Evolutionary conservation across 2,329 filamentous ascomycete species (phyloP).

Genomic region (Sporothrix brunneoviolacea): DNA sequence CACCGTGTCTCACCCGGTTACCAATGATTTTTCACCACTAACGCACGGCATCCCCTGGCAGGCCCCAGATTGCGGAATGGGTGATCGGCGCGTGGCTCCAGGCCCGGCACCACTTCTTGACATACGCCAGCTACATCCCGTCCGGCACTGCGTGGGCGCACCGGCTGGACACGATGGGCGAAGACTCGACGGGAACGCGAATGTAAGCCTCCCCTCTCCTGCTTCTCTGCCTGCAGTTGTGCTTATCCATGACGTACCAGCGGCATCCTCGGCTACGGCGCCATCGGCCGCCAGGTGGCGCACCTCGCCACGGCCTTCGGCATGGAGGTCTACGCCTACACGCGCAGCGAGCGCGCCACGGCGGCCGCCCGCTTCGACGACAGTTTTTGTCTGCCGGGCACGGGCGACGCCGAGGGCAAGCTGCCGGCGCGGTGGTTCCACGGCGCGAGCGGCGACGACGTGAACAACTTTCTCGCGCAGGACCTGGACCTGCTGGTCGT

Average conservation of each 20-base stretch:
- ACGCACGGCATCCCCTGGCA: too few relatives aligned
- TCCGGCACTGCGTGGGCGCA: conserved; percentile 15
- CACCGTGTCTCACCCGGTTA: too few relatives aligned
- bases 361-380: conserved; percentile 52
- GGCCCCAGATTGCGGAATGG: conserved; percentile 29
- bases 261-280: conserved; percentile 38
- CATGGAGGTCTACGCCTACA: conserved; percentile 63
- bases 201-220: conserved; percentile 23
- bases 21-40: too few relatives aligned
- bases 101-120: conserved; percentile 20
- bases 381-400: conserved; percentile 56
- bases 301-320: conserved; percentile 51
- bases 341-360: conserved; percentile 44
- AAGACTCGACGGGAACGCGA: conserved; percentile 29
- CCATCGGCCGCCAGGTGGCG: conserved; percentile 38
- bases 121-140: conserved; percentile 12
- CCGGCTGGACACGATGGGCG: neutral
- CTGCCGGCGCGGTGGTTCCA: conserved; percentile 39
- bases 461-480: conserved; percentile 41
- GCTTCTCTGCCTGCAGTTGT: neutral
- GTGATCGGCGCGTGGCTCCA: conserved; percentile 25
- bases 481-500: conserved; percentile 48
- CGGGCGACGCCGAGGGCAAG: conserved; percentile 38
- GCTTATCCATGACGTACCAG: conserved; percentile 15
- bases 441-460: conserved; percentile 33